Conservation (phyloP, 2,329 filamentous ascomycete species). For the Ramularia endophylla region DNA sequence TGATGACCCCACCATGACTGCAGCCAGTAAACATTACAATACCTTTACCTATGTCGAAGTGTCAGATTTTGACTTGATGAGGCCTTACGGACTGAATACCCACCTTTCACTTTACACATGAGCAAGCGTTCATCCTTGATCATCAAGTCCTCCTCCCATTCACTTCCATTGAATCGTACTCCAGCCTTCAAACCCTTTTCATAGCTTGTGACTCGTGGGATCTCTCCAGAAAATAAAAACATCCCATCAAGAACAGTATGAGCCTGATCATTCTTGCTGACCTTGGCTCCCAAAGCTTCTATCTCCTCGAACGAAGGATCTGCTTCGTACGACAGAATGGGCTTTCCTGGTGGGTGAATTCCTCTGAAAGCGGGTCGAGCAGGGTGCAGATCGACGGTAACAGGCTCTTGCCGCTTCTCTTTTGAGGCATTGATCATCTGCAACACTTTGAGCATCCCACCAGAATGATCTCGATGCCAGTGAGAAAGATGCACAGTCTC, state of each 20-base stretch:
- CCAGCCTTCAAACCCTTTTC: slow-evolving; percentile 23
- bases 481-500: slow-evolving; percentile 23
- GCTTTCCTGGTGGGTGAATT: slow-evolving; percentile 11
- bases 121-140: slow-evolving; percentile 23
- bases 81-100: neutral
- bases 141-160: slow-evolving; percentile 18
- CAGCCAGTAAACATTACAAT: slow-evolving; percentile 27
- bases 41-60: slow-evolving; percentile 16
- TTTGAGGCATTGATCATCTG: slow-evolving; percentile 14
- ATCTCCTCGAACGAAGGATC: slow-evolving; percentile 27
- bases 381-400: slow-evolving; percentile 24
- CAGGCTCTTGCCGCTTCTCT: neutral
- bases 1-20: slow-evolving; percentile 26
- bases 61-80: neutral
- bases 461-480: slow-evolving; percentile 27
- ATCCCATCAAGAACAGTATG: slow-evolving; percentile 19
- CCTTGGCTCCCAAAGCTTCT: slow-evolving; percentile 18
- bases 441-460: slow-evolving; percentile 22
- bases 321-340: slow-evolving; percentile 15
- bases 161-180: slow-evolving; percentile 14
- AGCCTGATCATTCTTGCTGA: slow-evolving; percentile 17
- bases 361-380: slow-evolving; percentile 20
- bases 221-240: slow-evolving; percentile 25
- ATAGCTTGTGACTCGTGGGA: slow-evolving; percentile 22
- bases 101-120: slow-evolving; percentile 28